These are phyloP conservation scores for Plasmodium billcollinsi DNA, from an alignment of 169 alveolate species.

Conservation along the genomic window DNA sequence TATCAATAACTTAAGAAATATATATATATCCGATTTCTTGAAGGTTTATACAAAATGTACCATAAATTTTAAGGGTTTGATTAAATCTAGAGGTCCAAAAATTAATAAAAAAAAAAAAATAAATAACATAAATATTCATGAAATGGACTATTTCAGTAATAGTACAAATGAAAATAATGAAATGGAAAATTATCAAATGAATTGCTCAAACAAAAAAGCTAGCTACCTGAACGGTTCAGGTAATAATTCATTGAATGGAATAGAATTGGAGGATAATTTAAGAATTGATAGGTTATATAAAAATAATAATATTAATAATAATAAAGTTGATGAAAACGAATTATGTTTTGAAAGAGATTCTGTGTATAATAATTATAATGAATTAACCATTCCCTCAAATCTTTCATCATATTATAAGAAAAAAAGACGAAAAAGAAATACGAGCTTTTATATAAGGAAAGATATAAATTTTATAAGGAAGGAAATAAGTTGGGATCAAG, in stretches of 20 bases:
- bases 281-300: not conserved
- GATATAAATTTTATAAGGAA: slow-evolving; percentile 25
- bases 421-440: slow-evolving; percentile 33
- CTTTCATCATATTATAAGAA: not conserved
- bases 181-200: not conserved
- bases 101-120: not conserved
- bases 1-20: slow-evolving; percentile 37
- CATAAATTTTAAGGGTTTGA: slow-evolving; percentile 30
- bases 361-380: not conserved
- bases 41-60: slow-evolving; percentile 22
- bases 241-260: not conserved
- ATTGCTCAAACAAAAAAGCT: too few relatives aligned
- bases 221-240: too few relatives aligned
- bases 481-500: slow-evolving; percentile 36
- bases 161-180: not conserved
- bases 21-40: slow-evolving; percentile 32
- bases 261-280: not conserved
- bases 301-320: not conserved
- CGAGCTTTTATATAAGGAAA: slow-evolving; percentile 52
- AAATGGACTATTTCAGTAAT: too few relatives aligned
- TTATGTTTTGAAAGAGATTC: not conserved
- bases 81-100: slow-evolving; percentile 17
- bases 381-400: not conserved
- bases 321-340: not conserved
- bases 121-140: not conserved